A percentile compares a stretch with the other conserved stretches of the same genome.
Evolutionary conservation across 495 filamentous ascomycete species (phyloP).

Genomic region (Arthonia radiata): DNA sequence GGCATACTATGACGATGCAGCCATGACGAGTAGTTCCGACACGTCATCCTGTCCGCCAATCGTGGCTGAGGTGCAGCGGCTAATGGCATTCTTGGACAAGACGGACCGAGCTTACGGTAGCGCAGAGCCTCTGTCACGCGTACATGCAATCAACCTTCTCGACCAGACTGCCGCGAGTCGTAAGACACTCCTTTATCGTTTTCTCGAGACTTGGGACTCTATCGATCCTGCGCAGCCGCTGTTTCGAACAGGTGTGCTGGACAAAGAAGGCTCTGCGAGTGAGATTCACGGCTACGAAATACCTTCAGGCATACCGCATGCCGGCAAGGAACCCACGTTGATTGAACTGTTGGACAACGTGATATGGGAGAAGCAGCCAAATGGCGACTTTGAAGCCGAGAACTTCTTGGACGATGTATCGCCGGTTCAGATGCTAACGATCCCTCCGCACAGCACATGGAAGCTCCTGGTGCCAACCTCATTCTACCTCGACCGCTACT

Average conservation of each 20-base stretch:
- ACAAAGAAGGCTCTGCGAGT: slow-evolving; percentile 11
- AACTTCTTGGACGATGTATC: too few species aligned
- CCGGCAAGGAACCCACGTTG: slow-evolving; percentile 5
- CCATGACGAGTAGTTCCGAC: slow-evolving; percentile 16
- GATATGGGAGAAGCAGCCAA: slow-evolving; percentile 3
- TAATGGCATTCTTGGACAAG: slow-evolving; percentile 67
- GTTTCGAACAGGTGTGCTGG: too few species aligned
- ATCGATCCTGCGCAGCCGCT: too few species aligned
- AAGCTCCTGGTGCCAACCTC: too few species aligned
- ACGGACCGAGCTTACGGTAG: slow-evolving; percentile 67
- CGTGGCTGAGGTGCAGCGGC: slow-evolving; percentile 37
- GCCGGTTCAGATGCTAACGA: too few species aligned
- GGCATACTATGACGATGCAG: slow-evolving; percentile 24
- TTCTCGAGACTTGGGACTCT: slow-evolving; percentile 5
- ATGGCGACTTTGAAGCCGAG: slow-evolving; percentile 16
- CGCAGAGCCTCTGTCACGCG: slow-evolving; percentile 28
- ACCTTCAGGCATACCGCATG: slow-evolving; percentile 6
- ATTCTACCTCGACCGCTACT: too few species aligned
- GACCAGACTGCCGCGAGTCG: slow-evolving; percentile 5
- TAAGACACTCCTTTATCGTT: slow-evolving; percentile 6
- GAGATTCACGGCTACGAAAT: slow-evolving; percentile 8
- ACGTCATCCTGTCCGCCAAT: slow-evolving; percentile 16
- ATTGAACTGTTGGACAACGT: slow-evolving; percentile 15
- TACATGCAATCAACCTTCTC: slow-evolving; percentile 15
- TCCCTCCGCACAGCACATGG: too few species aligned